Conservation (phyloP, 306 rosid genomes). For the Abrus precatorius region DNA sequence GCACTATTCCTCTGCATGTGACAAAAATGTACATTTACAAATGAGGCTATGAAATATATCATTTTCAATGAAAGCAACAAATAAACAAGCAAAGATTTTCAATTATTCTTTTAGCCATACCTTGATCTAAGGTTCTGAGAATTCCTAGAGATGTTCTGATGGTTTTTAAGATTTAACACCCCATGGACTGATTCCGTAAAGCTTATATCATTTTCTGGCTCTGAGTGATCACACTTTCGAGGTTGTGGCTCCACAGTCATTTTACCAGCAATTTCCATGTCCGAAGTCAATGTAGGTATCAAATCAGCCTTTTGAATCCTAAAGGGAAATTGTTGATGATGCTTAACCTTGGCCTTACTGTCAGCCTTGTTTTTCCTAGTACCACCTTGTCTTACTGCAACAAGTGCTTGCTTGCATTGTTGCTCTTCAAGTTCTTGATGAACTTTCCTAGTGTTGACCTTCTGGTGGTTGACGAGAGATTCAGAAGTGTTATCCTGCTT, state of each 20-base stretch:
- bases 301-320: slow-evolving; percentile 66
- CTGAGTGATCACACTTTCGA: slow-evolving; percentile 68
- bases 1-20: slow-evolving; percentile 64
- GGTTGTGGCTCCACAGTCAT: slow-evolving; percentile 57
- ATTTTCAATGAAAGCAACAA: slow-evolving; percentile 12
- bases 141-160: slow-evolving; percentile 71
- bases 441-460: slow-evolving; percentile 64
- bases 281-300: slow-evolving; percentile 56
- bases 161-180: slow-evolving; percentile 63
- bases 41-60: slow-evolving; percentile 18
- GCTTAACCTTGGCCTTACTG: slow-evolving; percentile 70
- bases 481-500: slow-evolving; percentile 61
- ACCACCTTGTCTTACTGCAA: slow-evolving; percentile 68
- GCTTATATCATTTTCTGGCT: slow-evolving; percentile 76
- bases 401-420: slow-evolving; percentile 69
- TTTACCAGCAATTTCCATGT: slow-evolving; percentile 53
- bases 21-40: slow-evolving; percentile 18
- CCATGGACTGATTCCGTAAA: slow-evolving; percentile 52
- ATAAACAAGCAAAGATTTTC: neutral
- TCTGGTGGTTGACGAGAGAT: slow-evolving; percentile 60
- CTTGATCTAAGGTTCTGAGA: slow-evolving; percentile 79
- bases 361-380: slow-evolving; percentile 70
- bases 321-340: slow-evolving; percentile 65
- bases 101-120: slow-evolving; percentile 53
- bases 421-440: slow-evolving; percentile 77